These are phyloP conservation scores for Lactarius sanguifluus DNA, from an alignment of 768 basidiomycete species.

Conservation along the genomic window DNA sequence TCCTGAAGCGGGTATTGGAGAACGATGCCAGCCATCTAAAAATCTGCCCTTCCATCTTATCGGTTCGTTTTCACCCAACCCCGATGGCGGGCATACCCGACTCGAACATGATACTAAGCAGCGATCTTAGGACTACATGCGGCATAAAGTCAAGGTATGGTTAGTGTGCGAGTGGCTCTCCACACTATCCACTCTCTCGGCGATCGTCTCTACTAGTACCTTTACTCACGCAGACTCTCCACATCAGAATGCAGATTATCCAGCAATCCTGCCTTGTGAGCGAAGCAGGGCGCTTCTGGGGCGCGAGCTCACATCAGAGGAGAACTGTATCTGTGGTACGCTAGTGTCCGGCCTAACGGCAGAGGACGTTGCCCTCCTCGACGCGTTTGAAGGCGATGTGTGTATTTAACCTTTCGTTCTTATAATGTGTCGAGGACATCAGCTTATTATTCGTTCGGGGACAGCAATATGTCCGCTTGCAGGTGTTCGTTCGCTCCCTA, in stretches of 20 bases:
- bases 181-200: too few relatives aligned
- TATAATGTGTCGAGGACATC: not conserved
- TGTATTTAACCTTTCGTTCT: slow-evolving; percentile 32
- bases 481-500: slow-evolving; percentile 58
- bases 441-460: not conserved
- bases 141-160: slow-evolving; percentile 76
- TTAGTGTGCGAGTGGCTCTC: too few relatives aligned
- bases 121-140: slow-evolving; percentile 62
- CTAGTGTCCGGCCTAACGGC: slow-evolving; percentile 70
- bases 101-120: not conserved
- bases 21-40: too few relatives aligned
- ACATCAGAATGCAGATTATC: slow-evolving; percentile 71
- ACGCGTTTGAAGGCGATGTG: slow-evolving; percentile 81
- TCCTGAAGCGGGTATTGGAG: too few relatives aligned
- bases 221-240: not conserved
- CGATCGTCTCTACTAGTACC: not conserved
- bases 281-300: slow-evolving; percentile 39
- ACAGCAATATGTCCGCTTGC: slow-evolving; percentile 70
- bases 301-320: slow-evolving; percentile 54
- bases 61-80: too few relatives aligned
- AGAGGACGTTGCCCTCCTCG: slow-evolving; percentile 68
- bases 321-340: slow-evolving; percentile 76
- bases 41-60: slow-evolving; percentile 62
- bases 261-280: slow-evolving; percentile 44
- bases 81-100: too few relatives aligned